Base-by-base conservation (phyloP, 768 basidiomycete genomes). In the Mycena vulgaris region DNA sequence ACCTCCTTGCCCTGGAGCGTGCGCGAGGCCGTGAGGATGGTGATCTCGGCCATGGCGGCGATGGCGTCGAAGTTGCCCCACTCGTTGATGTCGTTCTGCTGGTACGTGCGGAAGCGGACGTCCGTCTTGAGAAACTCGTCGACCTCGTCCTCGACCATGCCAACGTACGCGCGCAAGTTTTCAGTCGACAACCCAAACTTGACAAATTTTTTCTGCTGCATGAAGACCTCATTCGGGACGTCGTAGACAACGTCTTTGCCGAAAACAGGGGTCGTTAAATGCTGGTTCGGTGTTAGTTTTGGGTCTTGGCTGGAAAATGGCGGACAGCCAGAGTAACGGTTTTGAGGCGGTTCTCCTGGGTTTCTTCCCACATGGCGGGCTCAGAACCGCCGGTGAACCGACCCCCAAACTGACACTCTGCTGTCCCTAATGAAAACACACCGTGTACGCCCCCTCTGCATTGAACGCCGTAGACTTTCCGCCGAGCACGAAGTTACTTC, bases 191-290 rank as follows among this genome's bases (percentile, higher is more conserved):
- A 89, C 27, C 98, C 97, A 70, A 96, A 91, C 84, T 99, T 99
- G 81, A 99, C 93, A 77, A 98, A 98, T 79, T 93, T 94, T 87
- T 99, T 99, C 80, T 99, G 98, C 76, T 99, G 96, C 97, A 99
- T 99, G 81, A 99, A 92, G 51, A 94, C 83, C 53, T 97, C 94
- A 80, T 99, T 99, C 35, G 98, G 97, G 58, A 95, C 91, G 75
- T 99, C 98, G 79, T 99, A 99, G 14, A 98, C 97, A 52, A 99
- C 98, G 53, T 95, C 97, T 77, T 95, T 96, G 51, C 98, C 98
- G 76, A 99, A 99, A 16, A 99, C 92, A 5, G 97, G 97, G 0
- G 93, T 97, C 0, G 96, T 97, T 51, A 97, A 83, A 78, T 94
- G 93, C 96, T 97, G 74, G 17, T 30, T 35, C 9, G 51, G 63